A percentile compares a stretch with the other conserved stretches of the same genome.
Conservation (phyloP, 257 asterid genomes). For the Misopates orontium region DNA sequence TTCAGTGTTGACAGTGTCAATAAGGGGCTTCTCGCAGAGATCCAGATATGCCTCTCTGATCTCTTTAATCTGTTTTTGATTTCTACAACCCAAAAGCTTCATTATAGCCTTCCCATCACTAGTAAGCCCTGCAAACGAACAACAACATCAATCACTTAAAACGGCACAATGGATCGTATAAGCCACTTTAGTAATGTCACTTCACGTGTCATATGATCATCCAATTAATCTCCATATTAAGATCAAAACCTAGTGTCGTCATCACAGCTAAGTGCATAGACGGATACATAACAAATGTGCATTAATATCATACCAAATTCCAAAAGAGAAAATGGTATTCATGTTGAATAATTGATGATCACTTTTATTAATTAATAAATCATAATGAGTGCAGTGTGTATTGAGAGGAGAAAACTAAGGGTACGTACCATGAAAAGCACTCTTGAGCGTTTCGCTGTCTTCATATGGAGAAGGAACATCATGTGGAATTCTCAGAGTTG, state of each 20-base stretch:
- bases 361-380: not conserved
- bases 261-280: no score
- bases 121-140: slow-evolving; percentile 51
- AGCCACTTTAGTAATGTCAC: no score
- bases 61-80: slow-evolving; percentile 59
- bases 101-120: slow-evolving; percentile 69
- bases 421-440: slow-evolving; percentile 54
- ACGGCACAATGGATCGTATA: no score
- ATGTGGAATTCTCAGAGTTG: slow-evolving; percentile 56
- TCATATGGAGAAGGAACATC: slow-evolving; percentile 61
- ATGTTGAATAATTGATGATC: no score
- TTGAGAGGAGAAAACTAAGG: no score
- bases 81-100: slow-evolving; percentile 60
- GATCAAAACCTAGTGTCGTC: no score
- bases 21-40: slow-evolving; percentile 60
- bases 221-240: no score
- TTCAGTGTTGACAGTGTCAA: slow-evolving; percentile 50
- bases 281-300: no score
- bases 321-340: no score
- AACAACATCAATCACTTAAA: slow-evolving; percentile 20
- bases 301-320: no score
- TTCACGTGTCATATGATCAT: no score
- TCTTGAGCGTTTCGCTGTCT: slow-evolving; percentile 57
- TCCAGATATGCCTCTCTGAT: slow-evolving; percentile 58
- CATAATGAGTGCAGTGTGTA: not conserved